A percentile compares a stretch with the other conserved stretches of the same genome.
Conservation (phyloP, 2,329 filamentous ascomycete species). For the Cladosporium sp. region DNA sequence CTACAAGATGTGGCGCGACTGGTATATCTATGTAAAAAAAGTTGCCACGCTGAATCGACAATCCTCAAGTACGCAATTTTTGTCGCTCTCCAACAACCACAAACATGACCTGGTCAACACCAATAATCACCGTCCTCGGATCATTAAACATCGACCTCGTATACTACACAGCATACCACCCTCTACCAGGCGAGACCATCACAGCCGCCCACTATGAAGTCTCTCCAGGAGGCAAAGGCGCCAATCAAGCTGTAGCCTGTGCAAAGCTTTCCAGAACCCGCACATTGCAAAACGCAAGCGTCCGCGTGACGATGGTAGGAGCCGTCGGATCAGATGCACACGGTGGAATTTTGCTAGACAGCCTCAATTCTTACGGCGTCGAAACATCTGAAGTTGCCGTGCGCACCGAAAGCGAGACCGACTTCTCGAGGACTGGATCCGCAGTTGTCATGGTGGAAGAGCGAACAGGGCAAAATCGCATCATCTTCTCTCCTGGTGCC, state of each 20-base stretch:
- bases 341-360: not conserved
- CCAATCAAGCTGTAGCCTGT: conserved; percentile 73
- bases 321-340: not conserved
- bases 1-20: too few relatives aligned
- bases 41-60: too few relatives aligned
- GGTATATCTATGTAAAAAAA: too few relatives aligned
- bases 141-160: conserved; percentile 77
- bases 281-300: not conserved
- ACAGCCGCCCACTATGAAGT: conserved; percentile 72
- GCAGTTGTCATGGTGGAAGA: not conserved
- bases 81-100: not conserved
- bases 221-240: conserved; percentile 86
- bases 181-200: conserved; percentile 84
- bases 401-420: not conserved
- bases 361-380: not conserved
- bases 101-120: conserved; percentile 11
- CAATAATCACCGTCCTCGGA: conserved; percentile 74
- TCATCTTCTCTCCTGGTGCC: not conserved
- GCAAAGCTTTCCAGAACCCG: conserved; percentile 23
- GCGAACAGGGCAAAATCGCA: not conserved
- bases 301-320: not conserved
- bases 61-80: too few relatives aligned
- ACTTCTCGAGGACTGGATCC: not conserved
- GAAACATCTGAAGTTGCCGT: not conserved
- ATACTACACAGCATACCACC: conserved; percentile 68